These are phyloP conservation scores for Fomitopsis serialis DNA, from an alignment of 768 basidiomycete genomes.

Conservation along the genomic window DNA sequence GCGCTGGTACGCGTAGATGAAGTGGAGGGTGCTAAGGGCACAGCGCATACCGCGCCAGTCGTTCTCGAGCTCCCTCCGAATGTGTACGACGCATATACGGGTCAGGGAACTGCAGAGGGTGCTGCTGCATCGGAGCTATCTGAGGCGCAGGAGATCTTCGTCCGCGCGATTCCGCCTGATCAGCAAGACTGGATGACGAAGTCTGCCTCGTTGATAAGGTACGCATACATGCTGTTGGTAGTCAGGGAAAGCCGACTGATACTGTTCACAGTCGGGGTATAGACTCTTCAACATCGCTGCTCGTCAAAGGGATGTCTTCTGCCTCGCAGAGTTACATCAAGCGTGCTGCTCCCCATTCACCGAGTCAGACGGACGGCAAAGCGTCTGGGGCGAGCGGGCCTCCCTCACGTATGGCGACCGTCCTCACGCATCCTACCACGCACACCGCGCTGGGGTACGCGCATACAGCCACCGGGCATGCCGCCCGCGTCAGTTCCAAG, in stretches of 20 bases:
- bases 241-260: background rate
- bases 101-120: background rate
- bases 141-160: constrained; percentile 47
- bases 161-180: constrained; percentile 56
- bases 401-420: constrained; percentile 19
- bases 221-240: constrained; percentile 14
- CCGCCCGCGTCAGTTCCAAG: constrained; percentile 58
- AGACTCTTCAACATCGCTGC: constrained; percentile 56
- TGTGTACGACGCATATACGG: constrained; percentile 25
- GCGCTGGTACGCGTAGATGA: constrained; percentile 31
- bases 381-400: constrained; percentile 18
- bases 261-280: constrained; percentile 53
- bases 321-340: constrained; percentile 60
- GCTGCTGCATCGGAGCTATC: constrained; percentile 14
- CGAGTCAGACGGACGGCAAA: constrained; percentile 22
- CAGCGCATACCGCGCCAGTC: constrained; percentile 53
- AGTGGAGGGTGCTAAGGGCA: constrained; percentile 25
- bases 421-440: constrained; percentile 49
- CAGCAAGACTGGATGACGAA: constrained; percentile 64
- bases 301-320: constrained; percentile 54
- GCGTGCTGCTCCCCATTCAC: constrained; percentile 42
- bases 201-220: constrained; percentile 62
- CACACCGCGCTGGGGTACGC: constrained; percentile 53
- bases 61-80: constrained; percentile 63
- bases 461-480: constrained; percentile 60